A percentile compares a stretch with the other conserved stretches of the same genome.
Conservation (phyloP, 1,139 yeast genomes). For the Suhomyces kunorum region DNA sequence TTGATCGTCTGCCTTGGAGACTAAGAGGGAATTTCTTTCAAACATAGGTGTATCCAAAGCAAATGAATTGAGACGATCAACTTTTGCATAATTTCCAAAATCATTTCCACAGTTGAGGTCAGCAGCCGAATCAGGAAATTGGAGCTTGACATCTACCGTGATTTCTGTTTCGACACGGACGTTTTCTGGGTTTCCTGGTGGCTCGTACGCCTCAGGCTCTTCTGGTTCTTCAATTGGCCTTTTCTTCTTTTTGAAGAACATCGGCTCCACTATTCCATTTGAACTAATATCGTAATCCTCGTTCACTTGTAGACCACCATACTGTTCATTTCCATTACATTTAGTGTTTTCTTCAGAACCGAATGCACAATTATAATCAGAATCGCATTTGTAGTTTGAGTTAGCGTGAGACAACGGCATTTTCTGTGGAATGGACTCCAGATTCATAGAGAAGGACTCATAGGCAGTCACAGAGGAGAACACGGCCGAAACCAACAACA, state of each 20-base stretch:
- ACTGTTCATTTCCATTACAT: no score
- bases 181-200: neutral
- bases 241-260: slow-evolving; percentile 6
- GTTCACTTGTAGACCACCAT: no score
- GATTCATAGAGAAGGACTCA: no score
- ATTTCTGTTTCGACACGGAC: slow-evolving; percentile 27
- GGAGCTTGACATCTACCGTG: slow-evolving; percentile 22
- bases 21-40: neutral
- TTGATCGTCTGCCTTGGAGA: neutral
- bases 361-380: no score
- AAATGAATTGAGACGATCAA: slow-evolving; percentile 9
- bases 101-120: neutral
- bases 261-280: slow-evolving; percentile 16
- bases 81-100: slow-evolving; percentile 2
- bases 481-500: no score
- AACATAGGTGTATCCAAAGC: neutral
- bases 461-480: no score
- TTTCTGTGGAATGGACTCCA: no score
- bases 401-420: no score
- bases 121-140: slow-evolving; percentile 2
- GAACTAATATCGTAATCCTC: no score
- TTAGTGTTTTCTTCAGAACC: no score
- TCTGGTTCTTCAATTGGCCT: slow-evolving; percentile 3
- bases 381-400: no score
- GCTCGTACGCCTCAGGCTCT: neutral